Conservation (phyloP, 768 basidiomycete genomes). For the Filobasidium wieringae region DNA sequence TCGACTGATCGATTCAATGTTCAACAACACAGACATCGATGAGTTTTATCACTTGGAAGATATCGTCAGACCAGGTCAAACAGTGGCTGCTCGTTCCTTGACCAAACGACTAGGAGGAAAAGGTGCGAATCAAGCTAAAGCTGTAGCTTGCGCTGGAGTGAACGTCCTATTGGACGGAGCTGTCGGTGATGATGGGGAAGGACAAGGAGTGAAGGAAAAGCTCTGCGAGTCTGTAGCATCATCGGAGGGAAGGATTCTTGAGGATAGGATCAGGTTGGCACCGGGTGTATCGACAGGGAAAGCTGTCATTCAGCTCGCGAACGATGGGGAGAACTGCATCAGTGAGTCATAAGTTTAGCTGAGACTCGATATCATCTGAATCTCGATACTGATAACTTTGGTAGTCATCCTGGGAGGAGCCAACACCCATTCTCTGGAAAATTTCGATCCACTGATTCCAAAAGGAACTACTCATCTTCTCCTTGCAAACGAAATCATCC, state of each 20-base stretch:
- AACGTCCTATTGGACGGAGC: slow-evolving; percentile 33
- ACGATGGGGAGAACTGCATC: slow-evolving; percentile 43
- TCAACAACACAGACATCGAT: slow-evolving; percentile 31
- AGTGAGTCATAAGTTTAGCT: slow-evolving; percentile 22
- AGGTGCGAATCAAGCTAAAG: slow-evolving; percentile 43
- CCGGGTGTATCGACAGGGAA: slow-evolving; percentile 38
- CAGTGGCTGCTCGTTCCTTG: slow-evolving; percentile 37
- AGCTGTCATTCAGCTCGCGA: slow-evolving; percentile 41
- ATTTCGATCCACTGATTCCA: slow-evolving; percentile 28
- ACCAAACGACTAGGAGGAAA: slow-evolving; percentile 41
- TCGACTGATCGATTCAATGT: not conserved
- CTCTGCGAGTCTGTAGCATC: slow-evolving; percentile 22
- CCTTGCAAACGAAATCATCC: slow-evolving; percentile 43
- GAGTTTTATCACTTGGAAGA: slow-evolving; percentile 33
- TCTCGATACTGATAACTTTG: not conserved
- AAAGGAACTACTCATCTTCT: slow-evolving; percentile 37
- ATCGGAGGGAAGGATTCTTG: not conserved
- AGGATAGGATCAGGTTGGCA: not conserved
- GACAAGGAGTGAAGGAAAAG: slow-evolving; percentile 24
- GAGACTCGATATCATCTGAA: not conserved
- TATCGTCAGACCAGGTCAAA: slow-evolving; percentile 40
- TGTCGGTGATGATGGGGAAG: slow-evolving; percentile 35
- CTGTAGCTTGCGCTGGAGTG: slow-evolving; percentile 36
- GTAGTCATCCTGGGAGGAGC: slow-evolving; percentile 37
- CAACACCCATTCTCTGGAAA: slow-evolving; percentile 20